Conservation (phyloP, 2,329 filamentous ascomycete species). For the Colletotrichum sp. region DNA sequence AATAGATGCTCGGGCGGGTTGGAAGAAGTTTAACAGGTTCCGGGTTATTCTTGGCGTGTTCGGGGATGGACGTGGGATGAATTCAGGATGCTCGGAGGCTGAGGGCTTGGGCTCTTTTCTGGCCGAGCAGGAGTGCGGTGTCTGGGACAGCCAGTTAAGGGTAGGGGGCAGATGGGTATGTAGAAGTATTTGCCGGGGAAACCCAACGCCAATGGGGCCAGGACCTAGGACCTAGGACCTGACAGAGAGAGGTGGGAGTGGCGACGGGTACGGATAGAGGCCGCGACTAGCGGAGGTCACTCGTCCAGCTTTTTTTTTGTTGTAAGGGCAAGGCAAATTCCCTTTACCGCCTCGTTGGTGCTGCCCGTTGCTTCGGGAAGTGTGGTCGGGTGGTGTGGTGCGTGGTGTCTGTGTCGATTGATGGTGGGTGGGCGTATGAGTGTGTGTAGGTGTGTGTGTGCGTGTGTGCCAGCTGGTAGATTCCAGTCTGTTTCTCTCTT, state of each 20-base stretch:
- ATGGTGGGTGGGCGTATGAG: neutral
- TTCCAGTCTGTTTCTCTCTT: neutral
- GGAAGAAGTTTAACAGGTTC: slow-evolving; percentile 20
- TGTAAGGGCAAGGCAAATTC: neutral
- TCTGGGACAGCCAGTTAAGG: neutral
- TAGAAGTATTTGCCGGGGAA: slow-evolving; percentile 7
- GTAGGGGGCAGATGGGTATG: neutral
- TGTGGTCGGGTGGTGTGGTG: neutral
- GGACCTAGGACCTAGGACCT: slow-evolving; percentile 13
- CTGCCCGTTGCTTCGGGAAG: slow-evolving; percentile 6
- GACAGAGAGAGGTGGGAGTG: slow-evolving; percentile 9
- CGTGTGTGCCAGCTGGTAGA: neutral
- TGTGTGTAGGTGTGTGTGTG: no score
- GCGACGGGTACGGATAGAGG: slow-evolving; percentile 10
- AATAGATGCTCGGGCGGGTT: slow-evolving; percentile 9
- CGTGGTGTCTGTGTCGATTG: slow-evolving; percentile 1
- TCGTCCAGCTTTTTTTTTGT: slow-evolving; percentile 1
- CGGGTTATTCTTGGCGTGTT: slow-evolving; percentile 19
- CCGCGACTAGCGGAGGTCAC: slow-evolving; percentile 13
- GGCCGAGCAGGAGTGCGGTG: neutral
- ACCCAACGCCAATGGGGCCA: neutral
- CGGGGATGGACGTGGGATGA: slow-evolving; percentile 15
- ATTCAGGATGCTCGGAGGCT: slow-evolving; percentile 16
- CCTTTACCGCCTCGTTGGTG: slow-evolving; percentile 18
- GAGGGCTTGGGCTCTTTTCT: slow-evolving; percentile 16